A percentile compares a stretch with the other conserved stretches of the same genome.
phyloP scores from a whole-genome alignment of 768 basidiomycete genomes.

The Xanthoconium stramineum region DNA sequence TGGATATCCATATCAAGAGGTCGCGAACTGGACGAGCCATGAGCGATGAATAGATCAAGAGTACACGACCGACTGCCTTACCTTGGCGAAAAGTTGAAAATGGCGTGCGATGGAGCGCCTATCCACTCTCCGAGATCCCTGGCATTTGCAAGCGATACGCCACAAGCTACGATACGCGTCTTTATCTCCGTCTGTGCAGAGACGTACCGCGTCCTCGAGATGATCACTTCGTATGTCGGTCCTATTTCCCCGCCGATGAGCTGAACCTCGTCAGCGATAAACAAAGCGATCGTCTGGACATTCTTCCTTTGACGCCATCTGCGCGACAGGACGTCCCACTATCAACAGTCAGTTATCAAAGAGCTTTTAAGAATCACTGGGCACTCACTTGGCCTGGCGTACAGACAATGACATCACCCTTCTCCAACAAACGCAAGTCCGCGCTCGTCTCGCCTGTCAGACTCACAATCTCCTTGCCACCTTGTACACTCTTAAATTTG shows the following conservation, averaged over 20 bases:
- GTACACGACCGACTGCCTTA: slow-evolving; percentile 27
- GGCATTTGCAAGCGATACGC: slow-evolving; percentile 94
- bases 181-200: slow-evolving; percentile 90
- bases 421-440: slow-evolving; percentile 84
- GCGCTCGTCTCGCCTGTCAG: slow-evolving; percentile 93
- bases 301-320: slow-evolving; percentile 97
- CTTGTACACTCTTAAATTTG: slow-evolving; percentile 81
- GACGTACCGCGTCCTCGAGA: slow-evolving; percentile 96
- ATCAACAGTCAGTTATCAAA: slow-evolving; percentile 2
- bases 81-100: slow-evolving; percentile 98
- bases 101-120: slow-evolving; percentile 86
- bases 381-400: slow-evolving; percentile 80
- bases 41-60: slow-evolving; percentile 4
- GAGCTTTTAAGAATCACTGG: background rate
- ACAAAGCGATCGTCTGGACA: slow-evolving; percentile 86
- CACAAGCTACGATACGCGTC: slow-evolving; percentile 92
- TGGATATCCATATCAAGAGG: slow-evolving; percentile 97
- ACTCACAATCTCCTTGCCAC: slow-evolving; percentile 91
- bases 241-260: slow-evolving; percentile 93
- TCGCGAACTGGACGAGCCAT: slow-evolving; percentile 61
- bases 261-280: slow-evolving; percentile 96
- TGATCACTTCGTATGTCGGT: slow-evolving; percentile 93
- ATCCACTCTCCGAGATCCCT: slow-evolving; percentile 98
- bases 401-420: slow-evolving; percentile 91
- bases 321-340: slow-evolving; percentile 96